Evolutionary conservation across 2,329 filamentous ascomycete genomes (phyloP).

Genomic region (Dendryphion nanum): DNA sequence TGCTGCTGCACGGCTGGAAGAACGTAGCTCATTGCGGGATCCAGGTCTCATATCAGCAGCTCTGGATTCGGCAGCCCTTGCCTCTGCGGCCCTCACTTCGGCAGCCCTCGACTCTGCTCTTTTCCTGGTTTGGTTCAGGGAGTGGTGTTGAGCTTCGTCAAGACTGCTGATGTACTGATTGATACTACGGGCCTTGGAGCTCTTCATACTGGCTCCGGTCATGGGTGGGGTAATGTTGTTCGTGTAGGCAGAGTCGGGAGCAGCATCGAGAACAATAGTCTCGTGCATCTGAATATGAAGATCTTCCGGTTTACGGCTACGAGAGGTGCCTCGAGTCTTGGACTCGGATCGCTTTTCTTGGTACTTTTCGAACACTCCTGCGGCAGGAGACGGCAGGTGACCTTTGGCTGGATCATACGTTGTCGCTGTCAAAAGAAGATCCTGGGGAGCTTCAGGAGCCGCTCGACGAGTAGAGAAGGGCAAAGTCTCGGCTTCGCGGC

Average conservation of each 20-base stretch:
- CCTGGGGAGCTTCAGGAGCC: slow-evolving; percentile 57
- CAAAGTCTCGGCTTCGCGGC: slow-evolving; percentile 41
- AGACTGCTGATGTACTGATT: slow-evolving; percentile 86
- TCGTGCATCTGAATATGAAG: slow-evolving; percentile 53
- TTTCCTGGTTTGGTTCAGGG: slow-evolving; percentile 53
- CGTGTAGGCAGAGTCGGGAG: slow-evolving; percentile 42
- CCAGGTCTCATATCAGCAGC: no score
- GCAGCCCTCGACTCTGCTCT: slow-evolving; percentile 38
- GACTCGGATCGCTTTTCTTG: slow-evolving; percentile 62
- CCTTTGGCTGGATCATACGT: slow-evolving; percentile 34
- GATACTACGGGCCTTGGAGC: slow-evolving; percentile 63
- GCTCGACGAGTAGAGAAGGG: slow-evolving; percentile 35
- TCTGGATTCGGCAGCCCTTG: slow-evolving; percentile 28
- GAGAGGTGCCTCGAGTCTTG: slow-evolving; percentile 70
- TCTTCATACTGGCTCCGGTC: slow-evolving; percentile 52
- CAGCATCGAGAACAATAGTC: slow-evolving; percentile 32
- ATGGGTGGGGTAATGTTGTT: slow-evolving; percentile 51
- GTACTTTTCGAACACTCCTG: slow-evolving; percentile 61
- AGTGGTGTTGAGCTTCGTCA: slow-evolving; percentile 69
- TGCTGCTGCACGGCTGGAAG: slow-evolving; percentile 38
- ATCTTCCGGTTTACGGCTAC: slow-evolving; percentile 75
- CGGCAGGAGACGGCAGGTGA: slow-evolving; percentile 64
- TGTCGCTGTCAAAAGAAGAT: slow-evolving; percentile 40
- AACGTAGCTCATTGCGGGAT: slow-evolving; percentile 13
- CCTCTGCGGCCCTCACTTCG: no score